Evolutionary conservation across 164 flowering plant genomes (phyloP), one percentile per base, ranked within the genome.

Genomic region (Vitis cinerea): DNA sequence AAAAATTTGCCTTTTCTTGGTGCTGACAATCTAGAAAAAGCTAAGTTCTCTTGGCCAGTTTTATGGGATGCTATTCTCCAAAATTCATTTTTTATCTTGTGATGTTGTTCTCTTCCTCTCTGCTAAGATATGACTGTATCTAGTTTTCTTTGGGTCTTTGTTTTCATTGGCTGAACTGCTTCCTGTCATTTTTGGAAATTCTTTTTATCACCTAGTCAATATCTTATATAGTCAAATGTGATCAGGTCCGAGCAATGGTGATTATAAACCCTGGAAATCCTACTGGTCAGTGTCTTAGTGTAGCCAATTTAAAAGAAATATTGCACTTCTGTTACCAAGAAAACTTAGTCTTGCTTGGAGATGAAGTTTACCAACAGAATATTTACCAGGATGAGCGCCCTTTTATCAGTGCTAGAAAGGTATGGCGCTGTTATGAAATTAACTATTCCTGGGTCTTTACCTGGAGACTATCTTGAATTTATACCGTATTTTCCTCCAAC

Each of bases 181-280:
- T 17, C 19, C 29, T 12, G 14, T 31, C 4, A 47, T 29, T 51
- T 66, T 9, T 23, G 8, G 66, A 3, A 19, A 10, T 10, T 48
- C 30, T 47, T 64, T 12, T 9, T 50, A 30, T 11, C 29, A 8
- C 58, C 12, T 10, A 47, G 63, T 77, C 44, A 10, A 59, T 68
- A 16, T 69, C 51, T 50, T 50, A 23, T 71, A 19, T 48, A 7
- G 13, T 70, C 61, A 55, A 61, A 68, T 64, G 31, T 77, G 70
- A 69, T 69, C 84, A 95, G 99, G 91, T 90, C 58, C 86, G 91
- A 81, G 99, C 98, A 53, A 93, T 95, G 99, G 99, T 93, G 67
- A 95, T 95, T 71, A 95, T 95, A 76, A 95, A 95, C 82, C 99
- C 99, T 58, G 99, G 99, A 47, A 95, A 95, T 70, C 99, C 99